A percentile compares a stretch with the other conserved stretches of the same genome.
phyloP scores from a whole-genome alignment of 225 moss, liverwort and hornwort genomes.

The Physcomitrium patens region DNA sequence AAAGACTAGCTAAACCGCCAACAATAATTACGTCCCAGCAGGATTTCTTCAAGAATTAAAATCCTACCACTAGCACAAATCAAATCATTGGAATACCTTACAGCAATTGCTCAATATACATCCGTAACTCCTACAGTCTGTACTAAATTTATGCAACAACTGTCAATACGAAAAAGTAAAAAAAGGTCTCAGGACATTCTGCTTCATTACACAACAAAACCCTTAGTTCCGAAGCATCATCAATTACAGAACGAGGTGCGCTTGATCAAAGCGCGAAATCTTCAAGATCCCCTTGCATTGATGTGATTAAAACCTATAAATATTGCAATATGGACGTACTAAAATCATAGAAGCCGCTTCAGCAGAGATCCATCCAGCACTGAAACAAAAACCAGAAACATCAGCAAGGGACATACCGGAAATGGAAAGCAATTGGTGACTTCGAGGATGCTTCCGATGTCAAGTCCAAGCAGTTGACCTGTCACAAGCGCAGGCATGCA shows the following conservation, averaged over 20 bases:
- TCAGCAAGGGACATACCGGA: slow-evolving; percentile 46
- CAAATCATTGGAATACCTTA: not conserved
- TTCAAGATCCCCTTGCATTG: not conserved
- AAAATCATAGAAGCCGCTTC: not conserved
- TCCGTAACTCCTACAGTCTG: not conserved
- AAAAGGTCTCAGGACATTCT: too few species aligned
- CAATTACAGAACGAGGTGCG: not conserved
- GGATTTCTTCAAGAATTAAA: not conserved
- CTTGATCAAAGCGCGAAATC: not conserved
- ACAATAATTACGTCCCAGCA: not conserved
- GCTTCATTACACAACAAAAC: too few species aligned
- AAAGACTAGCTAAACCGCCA: not conserved
- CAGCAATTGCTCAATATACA: not conserved
- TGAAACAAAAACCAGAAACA: not conserved
- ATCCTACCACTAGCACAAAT: not conserved
- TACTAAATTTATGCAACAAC: not conserved
- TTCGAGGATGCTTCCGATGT: slow-evolving; percentile 87
- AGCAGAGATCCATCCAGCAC: not conserved
- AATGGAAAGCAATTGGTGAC: slow-evolving; percentile 80
- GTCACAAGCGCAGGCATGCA: slow-evolving; percentile 95
- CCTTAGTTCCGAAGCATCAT: too few species aligned
- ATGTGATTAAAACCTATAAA: not conserved
- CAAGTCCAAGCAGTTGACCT: slow-evolving; percentile 93
- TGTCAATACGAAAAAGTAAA: too few species aligned
- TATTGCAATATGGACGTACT: not conserved